These are phyloP conservation scores for Aspergillus leporis DNA, from an alignment of 495 filamentous ascomycete genomes.

Conservation along the genomic window DNA sequence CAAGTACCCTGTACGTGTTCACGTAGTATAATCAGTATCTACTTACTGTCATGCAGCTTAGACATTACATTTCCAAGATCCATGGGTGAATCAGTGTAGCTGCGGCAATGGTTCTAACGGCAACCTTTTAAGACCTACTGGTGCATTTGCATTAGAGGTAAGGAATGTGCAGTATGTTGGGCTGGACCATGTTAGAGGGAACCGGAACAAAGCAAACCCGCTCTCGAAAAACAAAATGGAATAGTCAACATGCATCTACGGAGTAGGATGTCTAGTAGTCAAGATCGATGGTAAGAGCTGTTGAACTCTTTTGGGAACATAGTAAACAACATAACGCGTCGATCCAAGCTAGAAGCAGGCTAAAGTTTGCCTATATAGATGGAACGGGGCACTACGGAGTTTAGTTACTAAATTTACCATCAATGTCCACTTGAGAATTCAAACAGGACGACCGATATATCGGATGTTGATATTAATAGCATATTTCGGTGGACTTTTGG, in stretches of 20 bases:
- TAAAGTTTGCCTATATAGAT: not conserved
- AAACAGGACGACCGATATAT: not conserved
- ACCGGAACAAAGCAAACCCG: no score
- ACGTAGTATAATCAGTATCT: not conserved
- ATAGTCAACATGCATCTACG: no score
- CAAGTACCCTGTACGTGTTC: not conserved
- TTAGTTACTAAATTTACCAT: not conserved
- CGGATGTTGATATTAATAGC: not conserved
- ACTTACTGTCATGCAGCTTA: not conserved
- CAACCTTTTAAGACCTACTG: conserved; percentile 4
- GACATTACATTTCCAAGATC: not conserved
- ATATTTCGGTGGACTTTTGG: not conserved
- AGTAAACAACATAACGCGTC: not conserved
- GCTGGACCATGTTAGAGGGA: not conserved
- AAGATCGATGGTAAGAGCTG: not conserved
- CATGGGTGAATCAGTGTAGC: not conserved
- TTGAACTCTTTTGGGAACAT: not conserved
- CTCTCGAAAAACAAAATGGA: not conserved
- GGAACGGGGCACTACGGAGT: not conserved
- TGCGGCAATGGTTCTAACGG: conserved; percentile 3
- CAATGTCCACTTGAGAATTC: not conserved
- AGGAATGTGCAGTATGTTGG: not conserved
- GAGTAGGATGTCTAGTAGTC: no score
- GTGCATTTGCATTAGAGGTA: not conserved
- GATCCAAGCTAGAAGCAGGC: not conserved